These are phyloP conservation scores for Tetrahymena malaccensis DNA, from an alignment of 73 alveolate genomes.

Conservation along the genomic window DNA sequence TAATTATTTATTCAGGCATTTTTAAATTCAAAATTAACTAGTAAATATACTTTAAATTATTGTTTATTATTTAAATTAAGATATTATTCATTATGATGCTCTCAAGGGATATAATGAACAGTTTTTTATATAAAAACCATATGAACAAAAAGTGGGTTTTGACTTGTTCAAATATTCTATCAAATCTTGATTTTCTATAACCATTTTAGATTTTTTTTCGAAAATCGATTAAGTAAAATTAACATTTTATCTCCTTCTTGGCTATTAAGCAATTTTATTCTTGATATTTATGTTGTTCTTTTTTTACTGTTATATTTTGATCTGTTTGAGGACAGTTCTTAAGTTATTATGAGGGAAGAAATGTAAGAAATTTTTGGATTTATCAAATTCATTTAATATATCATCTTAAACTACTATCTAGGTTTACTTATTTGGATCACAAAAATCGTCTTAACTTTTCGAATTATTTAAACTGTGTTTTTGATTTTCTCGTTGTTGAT, in stretches of 20 bases:
- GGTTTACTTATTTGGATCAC: no score
- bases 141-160: background rate
- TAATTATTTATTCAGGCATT: no score
- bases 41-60: no score
- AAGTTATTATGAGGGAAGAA: background rate
- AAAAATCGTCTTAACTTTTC: background rate
- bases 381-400: background rate
- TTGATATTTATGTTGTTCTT: background rate
- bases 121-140: background rate
- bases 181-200: background rate
- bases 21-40: no score
- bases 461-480: no score
- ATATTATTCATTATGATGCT: background rate
- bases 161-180: background rate
- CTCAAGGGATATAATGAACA: background rate
- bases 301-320: no score
- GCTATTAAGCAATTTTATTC: background rate
- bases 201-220: background rate
- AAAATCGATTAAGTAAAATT: background rate
- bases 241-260: background rate
- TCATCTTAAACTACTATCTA: no score
- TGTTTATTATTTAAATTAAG: background rate
- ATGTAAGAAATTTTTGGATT: background rate
- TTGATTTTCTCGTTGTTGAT: background rate
- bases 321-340: background rate